Evolutionary conservation across 495 filamentous ascomycete genomes (phyloP), one percentile per base, ranked within the genome.

Genomic region (Hypoxylon subgilvum): DNA sequence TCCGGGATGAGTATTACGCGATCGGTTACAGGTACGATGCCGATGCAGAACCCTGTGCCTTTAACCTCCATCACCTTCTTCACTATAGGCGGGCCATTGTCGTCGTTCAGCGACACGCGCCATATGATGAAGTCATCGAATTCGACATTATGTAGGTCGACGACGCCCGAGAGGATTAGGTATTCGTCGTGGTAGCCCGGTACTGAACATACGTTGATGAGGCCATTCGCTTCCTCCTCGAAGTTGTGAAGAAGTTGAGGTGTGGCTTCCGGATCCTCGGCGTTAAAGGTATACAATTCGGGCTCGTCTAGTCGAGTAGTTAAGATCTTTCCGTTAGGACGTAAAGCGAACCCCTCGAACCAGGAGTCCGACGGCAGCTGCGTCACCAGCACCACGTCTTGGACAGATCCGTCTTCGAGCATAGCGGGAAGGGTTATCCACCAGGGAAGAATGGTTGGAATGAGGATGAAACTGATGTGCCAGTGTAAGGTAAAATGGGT

Each of bases 351-450:
- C 6, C 61, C 65, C 28, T 70, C 68, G 17, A 68, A 70, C 68
- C 68, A 70, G 1, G 62, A 64, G 13, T 69, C 66, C 18, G 65
- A 69, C 12, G 68, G 68, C 18, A 68, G 18, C 46, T 70, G 68
- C 12, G 65, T 68, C 46, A 70, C 63, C 38, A 69, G 51, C 22
- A 70, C 59, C 7, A 66, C 50, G 16, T 70, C 68, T 46, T 68
- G 30, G 18, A 46, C 34, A 14, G 56, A 56, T 23, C 39, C 36
- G 52, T 57, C 57, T 8, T 57, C 52, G 19, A 58, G 30, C 57
- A 66, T 66, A 44, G 44, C 32, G 44, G 25, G 44, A 5, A 10
- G 27, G 31, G 6, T 17, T 38, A 18, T 38, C 2, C 13, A 38
- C 7, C 5, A 17, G 13, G 7, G 14, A 2, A n/a, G 31, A 16